Percentiles rank a stretch among this genome's conserved stretches.
These are phyloP conservation scores for Phlegmacium glaucopus DNA, from an alignment of 768 basidiomycete species.

Conservation along the genomic window DNA sequence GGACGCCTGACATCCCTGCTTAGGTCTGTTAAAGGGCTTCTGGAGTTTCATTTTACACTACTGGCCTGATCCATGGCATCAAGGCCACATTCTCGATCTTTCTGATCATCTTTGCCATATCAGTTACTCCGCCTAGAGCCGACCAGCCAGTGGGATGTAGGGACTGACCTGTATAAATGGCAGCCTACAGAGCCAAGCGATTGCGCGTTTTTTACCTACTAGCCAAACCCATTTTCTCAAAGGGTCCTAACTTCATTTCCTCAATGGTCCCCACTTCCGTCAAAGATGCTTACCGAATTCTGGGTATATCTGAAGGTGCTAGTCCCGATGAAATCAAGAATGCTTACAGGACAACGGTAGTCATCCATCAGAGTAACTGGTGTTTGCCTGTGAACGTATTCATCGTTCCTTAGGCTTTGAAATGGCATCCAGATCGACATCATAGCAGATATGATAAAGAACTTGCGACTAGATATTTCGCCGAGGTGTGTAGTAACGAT, in stretches of 20 bases:
- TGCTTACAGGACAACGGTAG: conserved; percentile 63
- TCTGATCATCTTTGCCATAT: conserved; percentile 18
- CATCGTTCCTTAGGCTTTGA: conserved; percentile 42
- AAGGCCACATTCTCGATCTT: conserved; percentile 9
- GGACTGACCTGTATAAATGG: conserved; percentile 18
- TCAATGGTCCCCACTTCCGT: conserved; percentile 29
- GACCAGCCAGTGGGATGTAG: conserved; percentile 1
- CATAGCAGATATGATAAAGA: conserved; percentile 43
- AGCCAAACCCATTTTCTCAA: conserved; percentile 12
- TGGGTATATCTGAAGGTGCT: conserved; percentile 44
- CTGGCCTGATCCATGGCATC: conserved; percentile 10
- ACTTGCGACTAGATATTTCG: conserved; percentile 50
- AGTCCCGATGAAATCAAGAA: conserved; percentile 50
- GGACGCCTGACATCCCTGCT: conserved; percentile 11
- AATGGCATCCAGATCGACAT: conserved; percentile 70
- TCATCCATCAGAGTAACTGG: conserved; percentile 19
- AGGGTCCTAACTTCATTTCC: conserved; percentile 10
- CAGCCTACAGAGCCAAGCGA: conserved; percentile 8
- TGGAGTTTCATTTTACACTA: conserved; percentile 15
- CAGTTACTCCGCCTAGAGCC: conserved; percentile 8
- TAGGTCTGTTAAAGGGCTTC: conserved; percentile 11
- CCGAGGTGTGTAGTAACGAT: conserved; percentile 40
- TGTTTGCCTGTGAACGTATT: conserved; percentile 17
- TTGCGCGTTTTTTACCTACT: conserved; percentile 6
- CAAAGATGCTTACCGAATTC: conserved; percentile 36